Evolutionary conservation across 805 yeast genomes (phyloP), one percentile per base, ranked within the genome.

Genomic region (Nakazawaea ernobii): DNA sequence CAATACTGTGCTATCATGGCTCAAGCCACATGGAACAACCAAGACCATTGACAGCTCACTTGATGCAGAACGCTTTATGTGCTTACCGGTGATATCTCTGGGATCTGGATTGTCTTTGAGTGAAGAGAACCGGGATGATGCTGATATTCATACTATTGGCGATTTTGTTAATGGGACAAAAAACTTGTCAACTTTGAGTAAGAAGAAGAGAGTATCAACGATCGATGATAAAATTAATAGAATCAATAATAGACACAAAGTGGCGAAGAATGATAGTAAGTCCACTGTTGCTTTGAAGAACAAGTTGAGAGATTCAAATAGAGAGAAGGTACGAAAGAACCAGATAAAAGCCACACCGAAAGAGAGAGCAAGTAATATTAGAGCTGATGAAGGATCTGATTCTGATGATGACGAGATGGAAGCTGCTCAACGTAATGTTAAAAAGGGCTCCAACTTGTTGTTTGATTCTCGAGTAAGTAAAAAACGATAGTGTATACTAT

Each of bases 1-100:
- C 48, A 50, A 57, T 7, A 62, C 58, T 35, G 70, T 70, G 1
- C 42, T 61, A 32, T 64, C 69, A 20, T 75, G 80, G 80, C 57
- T 71, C 39, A 39, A 39, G 30, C 50, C 49, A 8, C 42, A 54
- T 15, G 8, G 29, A 20, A 39, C 46, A 8, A 20, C 41, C 15
- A 8, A 49, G 14, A 7, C 9, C 6, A 13, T 15, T 14, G 11
- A 8, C 17, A 33, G 36, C 11, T 11, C 39, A n/a, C 30, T 20
- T 6, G n/a, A 20, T 8, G 44, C 42, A 3, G 45, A 35, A 10
- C 44, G 10, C 36, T 53, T 53, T 35, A 35, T 39, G 30, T 32
- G 24, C 41, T 46, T 59, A 27, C 62, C 64, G 1, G 57, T 60
- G 26, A 55, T 61, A 8, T 53, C 59, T 32, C 58, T 53, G 20